Evolutionary conservation across 2,329 filamentous ascomycete species (phyloP).

Genomic region (Ophiostoma fasciatum): DNA sequence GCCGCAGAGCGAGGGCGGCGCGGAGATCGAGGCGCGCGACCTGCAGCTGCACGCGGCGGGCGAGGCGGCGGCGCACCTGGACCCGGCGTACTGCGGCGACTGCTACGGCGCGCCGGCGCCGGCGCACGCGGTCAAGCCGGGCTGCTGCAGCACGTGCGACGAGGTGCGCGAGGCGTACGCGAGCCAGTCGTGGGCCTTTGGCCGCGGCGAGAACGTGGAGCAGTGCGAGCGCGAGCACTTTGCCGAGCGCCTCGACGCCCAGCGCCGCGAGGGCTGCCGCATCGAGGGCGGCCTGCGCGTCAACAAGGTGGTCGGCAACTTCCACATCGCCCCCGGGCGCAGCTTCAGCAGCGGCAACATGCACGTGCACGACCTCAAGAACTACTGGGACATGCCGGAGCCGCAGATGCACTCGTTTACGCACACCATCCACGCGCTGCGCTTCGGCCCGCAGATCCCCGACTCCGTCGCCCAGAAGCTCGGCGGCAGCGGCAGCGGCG

Average conservation of each 20-base stretch:
- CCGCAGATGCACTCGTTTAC: conserved; percentile 69
- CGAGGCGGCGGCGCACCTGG: conserved; percentile 61
- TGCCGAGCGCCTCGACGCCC: conserved; percentile 69
- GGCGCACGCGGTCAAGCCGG: conserved; percentile 54
- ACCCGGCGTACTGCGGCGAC: conserved; percentile 80
- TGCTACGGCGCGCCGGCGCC: conserved; percentile 81
- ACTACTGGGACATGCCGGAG: conserved; percentile 68
- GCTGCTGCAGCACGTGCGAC: conserved; percentile 94
- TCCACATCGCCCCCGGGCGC: conserved; percentile 92
- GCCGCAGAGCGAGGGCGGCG: conserved; percentile 57
- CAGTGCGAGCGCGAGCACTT: conserved; percentile 95
- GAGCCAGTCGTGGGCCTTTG: conserved; percentile 81
- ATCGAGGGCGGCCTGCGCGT: conserved; percentile 85
- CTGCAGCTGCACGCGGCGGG: conserved; percentile 57
- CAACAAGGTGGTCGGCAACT: conserved; percentile 98
- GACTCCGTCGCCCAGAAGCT: conserved; percentile 51
- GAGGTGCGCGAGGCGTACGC: conserved; percentile 95
- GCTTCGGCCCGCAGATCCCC: conserved; percentile 85
- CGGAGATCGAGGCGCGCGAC: conserved; percentile 54
- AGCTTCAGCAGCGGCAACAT: conserved; percentile 94
- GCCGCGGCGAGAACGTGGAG: conserved; percentile 79
- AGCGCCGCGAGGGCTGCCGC: conserved; percentile 84
- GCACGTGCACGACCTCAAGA: conserved; percentile 94
- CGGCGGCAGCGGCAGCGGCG: conserved; percentile 17
- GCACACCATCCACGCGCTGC: conserved; percentile 74